Evolutionary conservation across 2,329 filamentous ascomycete species (phyloP).

Genomic region (Exophiala lecanii-corni): DNA sequence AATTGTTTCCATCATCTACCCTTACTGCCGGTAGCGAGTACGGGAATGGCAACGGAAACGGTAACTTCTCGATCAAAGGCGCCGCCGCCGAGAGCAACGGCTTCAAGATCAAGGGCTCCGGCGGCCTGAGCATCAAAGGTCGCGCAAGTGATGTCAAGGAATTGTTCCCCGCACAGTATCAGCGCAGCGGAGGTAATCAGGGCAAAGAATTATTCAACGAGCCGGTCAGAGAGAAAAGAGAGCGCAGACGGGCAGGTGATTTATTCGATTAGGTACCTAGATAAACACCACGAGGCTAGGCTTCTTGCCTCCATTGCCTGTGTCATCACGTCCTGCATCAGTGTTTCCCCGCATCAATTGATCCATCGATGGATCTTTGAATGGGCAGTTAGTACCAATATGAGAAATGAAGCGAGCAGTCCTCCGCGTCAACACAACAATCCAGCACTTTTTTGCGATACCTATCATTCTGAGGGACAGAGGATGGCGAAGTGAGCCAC

Average conservation of each 20-base stretch:
- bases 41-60: conserved; percentile 34
- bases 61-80: conserved; percentile 63
- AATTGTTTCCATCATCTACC: conserved; percentile 32
- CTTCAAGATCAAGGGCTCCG: conserved; percentile 33
- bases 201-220: conserved; percentile 67
- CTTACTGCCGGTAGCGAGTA: no score
- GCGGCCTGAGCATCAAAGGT: conserved; percentile 64
- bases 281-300: no score
- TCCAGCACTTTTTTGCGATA: no score
- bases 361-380: no score
- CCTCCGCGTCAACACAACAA: no score
- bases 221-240: conserved; percentile 43
- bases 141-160: conserved; percentile 62
- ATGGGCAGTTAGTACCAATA: no score
- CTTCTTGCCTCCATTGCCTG: no score
- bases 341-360: no score
- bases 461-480: no score
- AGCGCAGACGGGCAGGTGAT: conserved; percentile 66
- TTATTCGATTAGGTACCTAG: conserved; percentile 62
- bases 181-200: conserved; percentile 42
- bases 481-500: no score
- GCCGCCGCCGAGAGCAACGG: conserved; percentile 35
- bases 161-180: conserved; percentile 61
- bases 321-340: no score
- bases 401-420: no score